These are phyloP conservation scores for Ensete glaucum DNA, from an alignment of 176 grass and related monocot species.

Conservation along the genomic window DNA sequence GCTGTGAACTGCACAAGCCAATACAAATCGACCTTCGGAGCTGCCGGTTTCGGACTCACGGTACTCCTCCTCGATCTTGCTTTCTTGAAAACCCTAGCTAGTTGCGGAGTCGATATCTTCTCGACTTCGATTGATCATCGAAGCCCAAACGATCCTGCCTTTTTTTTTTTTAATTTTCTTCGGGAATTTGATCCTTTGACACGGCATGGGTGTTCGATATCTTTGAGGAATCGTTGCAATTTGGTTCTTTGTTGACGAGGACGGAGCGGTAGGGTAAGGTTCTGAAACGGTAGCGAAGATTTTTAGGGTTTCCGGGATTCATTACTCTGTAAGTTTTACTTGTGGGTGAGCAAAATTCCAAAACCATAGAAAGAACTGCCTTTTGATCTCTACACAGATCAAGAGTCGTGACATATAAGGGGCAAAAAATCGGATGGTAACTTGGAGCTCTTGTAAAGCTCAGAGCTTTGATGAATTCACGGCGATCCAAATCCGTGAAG, in stretches of 20 bases:
- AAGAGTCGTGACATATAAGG: too few species aligned
- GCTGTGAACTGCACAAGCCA: too few species aligned
- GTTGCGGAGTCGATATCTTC: background rate
- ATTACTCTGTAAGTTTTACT: background rate
- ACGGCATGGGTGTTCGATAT: background rate
- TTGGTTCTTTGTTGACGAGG: background rate
- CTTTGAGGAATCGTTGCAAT: background rate
- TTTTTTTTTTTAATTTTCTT: background rate
- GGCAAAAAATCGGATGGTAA: background rate
- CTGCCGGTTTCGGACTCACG: background rate
- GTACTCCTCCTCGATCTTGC: background rate
- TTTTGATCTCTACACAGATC: too few species aligned
- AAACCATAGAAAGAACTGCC: background rate
- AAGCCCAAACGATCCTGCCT: background rate
- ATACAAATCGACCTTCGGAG: too few species aligned
- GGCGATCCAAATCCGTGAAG: conserved; percentile 66
- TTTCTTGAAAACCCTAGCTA: background rate
- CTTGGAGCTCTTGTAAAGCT: background rate
- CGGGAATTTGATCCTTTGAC: background rate
- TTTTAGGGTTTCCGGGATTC: background rate
- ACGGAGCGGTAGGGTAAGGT: background rate
- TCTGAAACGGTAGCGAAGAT: background rate
- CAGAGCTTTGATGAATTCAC: conserved; percentile 63
- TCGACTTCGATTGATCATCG: background rate
- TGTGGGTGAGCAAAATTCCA: background rate